A percentile compares a stretch with the other conserved stretches of the same genome.
Conservation (phyloP, 2,329 filamentous ascomycete genomes). For the Neospermospora avenae region DNA sequence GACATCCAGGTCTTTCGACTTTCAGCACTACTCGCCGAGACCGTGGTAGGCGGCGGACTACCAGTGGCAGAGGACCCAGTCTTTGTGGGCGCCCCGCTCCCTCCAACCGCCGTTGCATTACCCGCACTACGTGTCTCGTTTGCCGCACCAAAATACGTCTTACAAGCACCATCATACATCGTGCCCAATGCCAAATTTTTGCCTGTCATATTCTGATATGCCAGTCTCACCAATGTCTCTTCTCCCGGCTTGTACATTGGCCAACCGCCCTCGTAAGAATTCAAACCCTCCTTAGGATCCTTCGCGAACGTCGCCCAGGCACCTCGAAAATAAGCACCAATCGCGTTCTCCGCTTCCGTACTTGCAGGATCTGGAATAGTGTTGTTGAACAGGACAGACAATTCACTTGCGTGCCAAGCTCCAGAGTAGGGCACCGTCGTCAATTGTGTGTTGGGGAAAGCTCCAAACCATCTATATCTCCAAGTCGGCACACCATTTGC, state of each 20-base stretch:
- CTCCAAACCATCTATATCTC: slow-evolving; percentile 35
- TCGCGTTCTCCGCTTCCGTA: slow-evolving; percentile 23
- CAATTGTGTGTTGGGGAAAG: slow-evolving; percentile 33
- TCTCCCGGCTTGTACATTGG: slow-evolving; percentile 11
- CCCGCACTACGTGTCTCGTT: not conserved
- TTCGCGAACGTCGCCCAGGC: slow-evolving; percentile 38
- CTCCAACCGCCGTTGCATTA: not conserved
- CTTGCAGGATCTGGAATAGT: slow-evolving; percentile 11
- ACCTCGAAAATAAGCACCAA: slow-evolving; percentile 31
- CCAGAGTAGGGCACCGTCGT: slow-evolving; percentile 24
- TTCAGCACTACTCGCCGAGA: not conserved
- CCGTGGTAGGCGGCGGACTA: not conserved
- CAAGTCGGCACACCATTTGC: slow-evolving; percentile 30
- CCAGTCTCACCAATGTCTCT: slow-evolving; percentile 21
- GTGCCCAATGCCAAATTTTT: slow-evolving; percentile 15
- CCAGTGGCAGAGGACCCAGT: not conserved
- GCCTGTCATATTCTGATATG: slow-evolving; percentile 22
- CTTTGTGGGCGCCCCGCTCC: not conserved
- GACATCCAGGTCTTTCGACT: not conserved
- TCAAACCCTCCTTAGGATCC: slow-evolving; percentile 30
- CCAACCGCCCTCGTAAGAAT: slow-evolving; percentile 25
- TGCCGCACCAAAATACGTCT: not conserved
- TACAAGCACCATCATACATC: slow-evolving; percentile 17
- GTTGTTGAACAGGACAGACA: slow-evolving; percentile 14
- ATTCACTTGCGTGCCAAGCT: slow-evolving; percentile 34